These are phyloP conservation scores for Lodderomyces margitis DNA, from an alignment of 1,139 yeast genomes.

Conservation along the genomic window DNA sequence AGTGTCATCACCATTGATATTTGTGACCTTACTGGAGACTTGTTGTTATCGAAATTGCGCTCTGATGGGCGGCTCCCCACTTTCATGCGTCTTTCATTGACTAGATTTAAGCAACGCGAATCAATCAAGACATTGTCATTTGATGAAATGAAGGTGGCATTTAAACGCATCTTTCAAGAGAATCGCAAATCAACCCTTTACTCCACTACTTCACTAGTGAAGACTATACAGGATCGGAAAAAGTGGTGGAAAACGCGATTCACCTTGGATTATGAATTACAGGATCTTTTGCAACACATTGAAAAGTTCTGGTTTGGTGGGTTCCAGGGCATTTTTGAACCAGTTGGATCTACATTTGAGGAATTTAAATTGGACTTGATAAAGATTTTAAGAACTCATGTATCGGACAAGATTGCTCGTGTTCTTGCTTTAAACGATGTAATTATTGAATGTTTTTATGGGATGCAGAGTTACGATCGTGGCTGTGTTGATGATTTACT, in stretches of 20 bases:
- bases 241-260: constrained; percentile 79
- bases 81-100: constrained; percentile 60
- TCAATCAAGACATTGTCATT: constrained; percentile 41
- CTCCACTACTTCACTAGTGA: constrained; percentile 48
- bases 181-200: constrained; percentile 62
- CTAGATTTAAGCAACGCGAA: constrained; percentile 48
- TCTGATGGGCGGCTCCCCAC: constrained; percentile 34
- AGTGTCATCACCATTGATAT: constrained; percentile 60
- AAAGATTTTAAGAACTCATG: constrained; percentile 35
- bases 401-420: constrained; percentile 25
- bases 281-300: constrained; percentile 52
- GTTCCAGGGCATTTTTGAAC: constrained; percentile 56
- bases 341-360: constrained; percentile 24
- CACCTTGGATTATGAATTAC: constrained; percentile 55
- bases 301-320: constrained; percentile 84
- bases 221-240: constrained; percentile 61
- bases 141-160: constrained; percentile 41
- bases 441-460: constrained; percentile 52
- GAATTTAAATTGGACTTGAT: constrained; percentile 39
- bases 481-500: constrained; percentile 54
- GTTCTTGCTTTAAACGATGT: constrained; percentile 46
- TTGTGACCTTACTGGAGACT: constrained; percentile 56
- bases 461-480: constrained; percentile 30
- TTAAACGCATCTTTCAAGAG: constrained; percentile 51
- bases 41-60: constrained; percentile 51